Evolutionary conservation across 805 yeast species (phyloP).

Genomic region (Millerozyma miso): DNA sequence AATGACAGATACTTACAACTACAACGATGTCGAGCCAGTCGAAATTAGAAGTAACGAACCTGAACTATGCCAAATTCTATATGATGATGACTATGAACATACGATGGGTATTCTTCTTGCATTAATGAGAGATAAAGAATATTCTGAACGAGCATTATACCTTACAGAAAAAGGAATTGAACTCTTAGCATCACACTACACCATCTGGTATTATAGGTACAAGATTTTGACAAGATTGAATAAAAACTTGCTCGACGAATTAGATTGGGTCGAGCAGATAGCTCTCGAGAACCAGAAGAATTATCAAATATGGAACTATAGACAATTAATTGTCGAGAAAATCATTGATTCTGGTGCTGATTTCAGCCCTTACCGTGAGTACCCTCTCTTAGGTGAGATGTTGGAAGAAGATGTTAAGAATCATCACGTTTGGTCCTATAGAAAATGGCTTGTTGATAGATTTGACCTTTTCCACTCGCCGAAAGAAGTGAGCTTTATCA

Average conservation of each 20-base stretch:
- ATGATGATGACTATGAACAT: slow-evolving; percentile 65
- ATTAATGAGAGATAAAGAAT: slow-evolving; percentile 54
- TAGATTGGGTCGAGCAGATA: slow-evolving; percentile 74
- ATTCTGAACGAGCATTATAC: slow-evolving; percentile 65
- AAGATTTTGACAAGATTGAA: slow-evolving; percentile 43
- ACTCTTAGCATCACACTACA: slow-evolving; percentile 83
- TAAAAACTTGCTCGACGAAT: slow-evolving; percentile 46
- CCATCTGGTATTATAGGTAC: slow-evolving; percentile 76
- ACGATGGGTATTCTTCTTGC: slow-evolving; percentile 61
- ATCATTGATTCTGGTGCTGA: slow-evolving; percentile 15
- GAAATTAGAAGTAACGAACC: slow-evolving; percentile 39
- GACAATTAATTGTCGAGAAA: slow-evolving; percentile 57
- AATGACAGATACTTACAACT: slow-evolving; percentile 15
- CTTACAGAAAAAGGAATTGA: slow-evolving; percentile 62
- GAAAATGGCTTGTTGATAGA: slow-evolving; percentile 72
- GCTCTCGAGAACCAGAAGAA: slow-evolving; percentile 80
- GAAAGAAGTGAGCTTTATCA: slow-evolving; percentile 51
- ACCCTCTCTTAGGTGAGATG: slow-evolving; percentile 62
- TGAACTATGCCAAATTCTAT: slow-evolving; percentile 61
- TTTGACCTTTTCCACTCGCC: slow-evolving; percentile 43
- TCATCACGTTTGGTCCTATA: slow-evolving; percentile 94
- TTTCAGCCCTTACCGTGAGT: slow-evolving; percentile 52
- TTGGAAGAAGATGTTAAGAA: slow-evolving; percentile 79
- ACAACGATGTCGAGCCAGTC: slow-evolving; percentile 42
- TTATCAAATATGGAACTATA: slow-evolving; percentile 96